Conservation (phyloP, 148 eudicot genomes). For the Chenopodium quinoa region DNA sequence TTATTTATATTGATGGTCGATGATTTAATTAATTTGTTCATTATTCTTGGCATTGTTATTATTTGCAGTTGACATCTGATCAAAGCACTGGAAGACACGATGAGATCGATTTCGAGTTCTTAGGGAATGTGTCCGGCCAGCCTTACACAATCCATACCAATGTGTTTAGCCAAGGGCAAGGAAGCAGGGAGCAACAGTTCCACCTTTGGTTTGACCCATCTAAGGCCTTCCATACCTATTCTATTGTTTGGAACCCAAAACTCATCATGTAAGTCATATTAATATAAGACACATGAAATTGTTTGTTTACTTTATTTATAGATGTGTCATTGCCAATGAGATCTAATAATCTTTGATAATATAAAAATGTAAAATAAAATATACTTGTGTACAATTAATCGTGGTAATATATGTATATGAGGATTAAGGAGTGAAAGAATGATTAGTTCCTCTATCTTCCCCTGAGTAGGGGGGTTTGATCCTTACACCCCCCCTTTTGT, state of each 20-base stretch:
- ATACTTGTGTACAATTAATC: too few relatives aligned
- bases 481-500: too few relatives aligned
- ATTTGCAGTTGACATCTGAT: slow-evolving; percentile 41
- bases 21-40: too few relatives aligned
- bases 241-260: slow-evolving; percentile 41
- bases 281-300: neutral
- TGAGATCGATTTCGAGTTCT: slow-evolving; percentile 49
- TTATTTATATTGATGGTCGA: too few relatives aligned
- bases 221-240: slow-evolving; percentile 42
- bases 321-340: too few relatives aligned
- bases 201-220: slow-evolving; percentile 55
- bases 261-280: slow-evolving; percentile 36
- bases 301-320: too few relatives aligned
- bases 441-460: too few relatives aligned
- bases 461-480: too few relatives aligned
- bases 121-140: slow-evolving; percentile 47
- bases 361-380: too few relatives aligned
- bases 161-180: slow-evolving; percentile 51
- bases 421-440: too few relatives aligned
- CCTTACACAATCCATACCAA: slow-evolving; percentile 53
- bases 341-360: too few relatives aligned
- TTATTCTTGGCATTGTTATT: neutral
- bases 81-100: slow-evolving; percentile 34
- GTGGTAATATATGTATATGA: too few relatives aligned
- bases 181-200: slow-evolving; percentile 49